These are phyloP conservation scores for Phytophthora sojae DNA, from an alignment of 352 stramenopile species.

Conservation along the genomic window DNA sequence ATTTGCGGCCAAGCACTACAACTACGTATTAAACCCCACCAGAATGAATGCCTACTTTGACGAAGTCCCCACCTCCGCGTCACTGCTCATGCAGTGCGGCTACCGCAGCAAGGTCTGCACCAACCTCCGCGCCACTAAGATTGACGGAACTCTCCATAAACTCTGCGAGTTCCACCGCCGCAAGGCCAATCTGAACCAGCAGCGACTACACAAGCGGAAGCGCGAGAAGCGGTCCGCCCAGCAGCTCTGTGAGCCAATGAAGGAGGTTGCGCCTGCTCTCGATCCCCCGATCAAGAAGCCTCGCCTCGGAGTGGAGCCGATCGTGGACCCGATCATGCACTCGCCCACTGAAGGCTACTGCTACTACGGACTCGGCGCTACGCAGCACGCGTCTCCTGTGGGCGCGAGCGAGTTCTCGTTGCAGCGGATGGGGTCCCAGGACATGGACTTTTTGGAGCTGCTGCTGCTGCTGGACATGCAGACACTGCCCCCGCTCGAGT, in stretches of 20 bases:
- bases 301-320: neutral
- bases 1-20: slow-evolving; percentile 29
- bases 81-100: slow-evolving; percentile 25
- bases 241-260: neutral
- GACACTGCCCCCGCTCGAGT: slow-evolving; percentile 23
- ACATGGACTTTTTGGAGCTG: slow-evolving; percentile 33
- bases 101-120: slow-evolving; percentile 65
- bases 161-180: slow-evolving; percentile 63
- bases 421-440: slow-evolving; percentile 9
- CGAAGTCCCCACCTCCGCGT: slow-evolving; percentile 19
- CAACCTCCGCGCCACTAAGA: slow-evolving; percentile 49
- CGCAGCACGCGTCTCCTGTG: slow-evolving; percentile 2
- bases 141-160: slow-evolving; percentile 56
- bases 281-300: neutral
- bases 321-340: neutral
- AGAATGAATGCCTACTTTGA: slow-evolving; percentile 26
- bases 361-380: slow-evolving; percentile 3
- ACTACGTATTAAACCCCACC: neutral
- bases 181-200: slow-evolving; percentile 63
- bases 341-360: slow-evolving; percentile 4
- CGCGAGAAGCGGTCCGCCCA: slow-evolving; percentile 13
- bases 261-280: neutral
- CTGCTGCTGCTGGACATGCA: slow-evolving; percentile 31
- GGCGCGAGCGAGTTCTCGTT: slow-evolving; percentile 1
- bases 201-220: slow-evolving; percentile 48